Conservation (phyloP, 106 monocot species). For the Dendrobium officinale region DNA sequence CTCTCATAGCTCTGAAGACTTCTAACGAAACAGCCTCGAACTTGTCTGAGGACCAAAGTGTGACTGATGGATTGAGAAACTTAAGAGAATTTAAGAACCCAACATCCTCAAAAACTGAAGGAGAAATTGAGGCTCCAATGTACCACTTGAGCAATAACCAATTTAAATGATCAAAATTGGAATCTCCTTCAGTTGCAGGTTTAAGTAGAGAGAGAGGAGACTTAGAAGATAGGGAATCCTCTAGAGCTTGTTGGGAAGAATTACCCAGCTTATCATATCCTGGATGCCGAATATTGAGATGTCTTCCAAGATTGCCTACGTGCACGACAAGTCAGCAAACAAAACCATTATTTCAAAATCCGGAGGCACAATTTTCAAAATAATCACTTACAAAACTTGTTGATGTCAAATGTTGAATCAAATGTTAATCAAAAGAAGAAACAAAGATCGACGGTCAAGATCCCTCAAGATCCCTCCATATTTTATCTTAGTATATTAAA, state of each 20-base stretch:
- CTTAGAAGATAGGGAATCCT: conserved; percentile 14
- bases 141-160: conserved; percentile 67
- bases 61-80: conserved; percentile 55
- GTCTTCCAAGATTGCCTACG: conserved; percentile 83
- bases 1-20: conserved; percentile 61
- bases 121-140: conserved; percentile 45
- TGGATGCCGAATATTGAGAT: conserved; percentile 88
- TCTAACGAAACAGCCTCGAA: conserved; percentile 34
- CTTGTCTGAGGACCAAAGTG: conserved; percentile 66
- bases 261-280: conserved; percentile 57
- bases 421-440: neutral
- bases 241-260: conserved; percentile 18
- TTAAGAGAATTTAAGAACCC: conserved; percentile 34
- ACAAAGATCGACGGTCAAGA: too few species aligned
- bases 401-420: neutral
- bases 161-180: conserved; percentile 58
- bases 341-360: neutral
- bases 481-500: too few species aligned
- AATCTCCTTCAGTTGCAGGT: conserved; percentile 11
- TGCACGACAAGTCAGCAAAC: neutral
- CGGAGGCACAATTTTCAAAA: neutral
- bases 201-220: conserved; percentile 41
- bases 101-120: conserved; percentile 49
- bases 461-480: too few species aligned
- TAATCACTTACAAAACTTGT: neutral